phyloP scores from a whole-genome alignment of 768 basidiomycete genomes.

The Scleroderma bovista region DNA sequence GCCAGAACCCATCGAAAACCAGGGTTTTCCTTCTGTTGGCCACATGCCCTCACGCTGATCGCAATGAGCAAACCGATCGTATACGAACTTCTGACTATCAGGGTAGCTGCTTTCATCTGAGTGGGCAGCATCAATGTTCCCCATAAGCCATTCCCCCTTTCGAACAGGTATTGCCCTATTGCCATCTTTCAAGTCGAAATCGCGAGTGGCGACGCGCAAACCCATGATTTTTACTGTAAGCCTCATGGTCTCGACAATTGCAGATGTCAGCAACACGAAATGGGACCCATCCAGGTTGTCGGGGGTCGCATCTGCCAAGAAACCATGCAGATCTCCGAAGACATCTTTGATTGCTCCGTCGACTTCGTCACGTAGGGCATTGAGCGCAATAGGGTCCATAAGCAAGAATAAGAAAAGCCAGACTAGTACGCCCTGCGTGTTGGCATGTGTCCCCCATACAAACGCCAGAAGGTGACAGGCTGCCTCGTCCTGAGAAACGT shows the following conservation, averaged over 20 bases:
- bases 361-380: constrained; percentile 42
- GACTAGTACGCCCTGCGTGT: constrained; percentile 14
- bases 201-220: constrained; percentile 10
- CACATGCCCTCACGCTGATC: constrained; percentile 5
- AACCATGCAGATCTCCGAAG: constrained; percentile 9
- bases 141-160: constrained; percentile 18
- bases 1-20: constrained; percentile 15
- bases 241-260: constrained; percentile 24
- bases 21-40: constrained; percentile 11
- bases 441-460: constrained; percentile 21
- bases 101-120: constrained; percentile 12
- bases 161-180: constrained; percentile 10
- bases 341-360: constrained; percentile 24
- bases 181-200: constrained; percentile 12
- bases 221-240: constrained; percentile 14
- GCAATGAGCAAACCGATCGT: constrained; percentile 17
- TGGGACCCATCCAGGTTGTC: constrained; percentile 13
- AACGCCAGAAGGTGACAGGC: constrained; percentile 19
- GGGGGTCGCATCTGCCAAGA: constrained; percentile 9
- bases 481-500: constrained; percentile 13
- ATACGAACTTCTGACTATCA: constrained; percentile 10
- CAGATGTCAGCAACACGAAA: constrained; percentile 18
- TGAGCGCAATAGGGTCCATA: constrained; percentile 37
- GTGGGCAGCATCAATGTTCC: constrained; percentile 15
- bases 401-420: constrained; percentile 30